phyloP scores from a whole-genome alignment of 1,139 yeast species.

The Oligophagozyma castellii region DNA sequence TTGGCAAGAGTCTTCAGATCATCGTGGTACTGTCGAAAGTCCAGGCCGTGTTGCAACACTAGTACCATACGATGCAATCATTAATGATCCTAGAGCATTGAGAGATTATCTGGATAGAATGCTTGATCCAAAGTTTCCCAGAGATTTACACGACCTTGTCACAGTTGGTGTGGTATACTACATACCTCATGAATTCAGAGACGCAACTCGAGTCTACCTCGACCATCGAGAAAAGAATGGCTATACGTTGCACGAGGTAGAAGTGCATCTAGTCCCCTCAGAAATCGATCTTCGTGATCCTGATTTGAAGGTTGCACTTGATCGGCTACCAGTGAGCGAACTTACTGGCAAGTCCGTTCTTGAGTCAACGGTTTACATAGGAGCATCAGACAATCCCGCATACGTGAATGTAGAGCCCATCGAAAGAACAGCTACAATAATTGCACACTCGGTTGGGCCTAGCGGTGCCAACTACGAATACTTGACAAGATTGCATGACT shows the following conservation, averaged over 20 bases:
- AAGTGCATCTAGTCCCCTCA: slow-evolving; percentile 40
- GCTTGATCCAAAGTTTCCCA: slow-evolving; percentile 2
- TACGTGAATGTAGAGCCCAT: slow-evolving; percentile 71
- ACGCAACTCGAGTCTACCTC: slow-evolving; percentile 49
- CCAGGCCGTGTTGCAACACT: slow-evolving; percentile 88
- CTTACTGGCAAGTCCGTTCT: slow-evolving; percentile 31
- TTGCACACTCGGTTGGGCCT: slow-evolving; percentile 51
- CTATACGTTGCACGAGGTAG: slow-evolving; percentile 57
- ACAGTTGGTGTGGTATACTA: slow-evolving; percentile 81
- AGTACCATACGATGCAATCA: slow-evolving; percentile 44
- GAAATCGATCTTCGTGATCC: slow-evolving; percentile 11
- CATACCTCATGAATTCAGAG: slow-evolving; percentile 52
- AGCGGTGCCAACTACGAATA: slow-evolving; percentile 75
- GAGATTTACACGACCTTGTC: slow-evolving; percentile 32
- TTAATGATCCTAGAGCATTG: slow-evolving; percentile 28
- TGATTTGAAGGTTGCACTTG: slow-evolving; percentile 17
- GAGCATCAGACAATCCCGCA: slow-evolving; percentile 66
- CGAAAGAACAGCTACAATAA: slow-evolving; percentile 44
- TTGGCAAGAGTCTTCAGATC: slow-evolving; percentile 88
- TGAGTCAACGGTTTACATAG: slow-evolving; percentile 66
- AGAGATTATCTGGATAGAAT: slow-evolving; percentile 31
- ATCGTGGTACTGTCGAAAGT: slow-evolving; percentile 70
- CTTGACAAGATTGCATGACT: slow-evolving; percentile 37
- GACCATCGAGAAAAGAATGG: slow-evolving; percentile 86
- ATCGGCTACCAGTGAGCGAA: slow-evolving; percentile 20